Base-by-base conservation (phyloP, 495 filamentous ascomycete species). In the Sphaerosporella brunnea region DNA sequence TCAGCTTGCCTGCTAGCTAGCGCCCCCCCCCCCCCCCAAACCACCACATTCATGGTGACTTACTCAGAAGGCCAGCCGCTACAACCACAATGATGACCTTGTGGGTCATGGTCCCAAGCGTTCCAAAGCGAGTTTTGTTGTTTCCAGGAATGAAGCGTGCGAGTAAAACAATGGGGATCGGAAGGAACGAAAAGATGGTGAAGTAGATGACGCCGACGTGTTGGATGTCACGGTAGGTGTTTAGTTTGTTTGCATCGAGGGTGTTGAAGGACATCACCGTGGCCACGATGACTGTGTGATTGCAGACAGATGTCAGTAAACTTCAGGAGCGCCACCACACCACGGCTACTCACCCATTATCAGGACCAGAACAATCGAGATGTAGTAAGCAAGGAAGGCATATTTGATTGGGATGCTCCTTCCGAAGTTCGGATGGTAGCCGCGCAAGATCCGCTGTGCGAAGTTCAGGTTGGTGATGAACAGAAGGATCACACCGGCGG, bases 401-500 rank as follows among this genome's bases (percentile, higher is more conserved):
- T 59, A 45, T 0, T 63, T 64, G 23, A 74, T 63, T 20, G 61
- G 45, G 4, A 59, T 68, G 40, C 73, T 68, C 80, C 80, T 84
- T 24, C 84, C 83, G 38, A 83, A 60, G 2, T 62, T 58, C 0
- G 84, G 86, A 47, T 88, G 80, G 10, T 72, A 72, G 2, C 78
- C 80, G 23, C 86, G 70, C 7, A 88, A 52, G 23, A 93, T 73
- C 23, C 87, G 75, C 59, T 88, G 82, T 0, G 79, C 66, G 58
- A 84, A 81, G 54, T 90, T 67, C 23, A 94, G 64, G 60, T 94
- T 90, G 58, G 83, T 62, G 48, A 93, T 63, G 62, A 80, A 92
- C n/a, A 93, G 63, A 4, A 93, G 54, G 20, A 93, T 54, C 16
- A 85, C 73, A 21, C 86, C 87, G 0, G 81, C 80, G 9, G 74